A percentile compares a stretch with the other conserved stretches of the same genome.
Conservation (phyloP, 257 asterid species). For the Solanum pinnatisectum region DNA sequence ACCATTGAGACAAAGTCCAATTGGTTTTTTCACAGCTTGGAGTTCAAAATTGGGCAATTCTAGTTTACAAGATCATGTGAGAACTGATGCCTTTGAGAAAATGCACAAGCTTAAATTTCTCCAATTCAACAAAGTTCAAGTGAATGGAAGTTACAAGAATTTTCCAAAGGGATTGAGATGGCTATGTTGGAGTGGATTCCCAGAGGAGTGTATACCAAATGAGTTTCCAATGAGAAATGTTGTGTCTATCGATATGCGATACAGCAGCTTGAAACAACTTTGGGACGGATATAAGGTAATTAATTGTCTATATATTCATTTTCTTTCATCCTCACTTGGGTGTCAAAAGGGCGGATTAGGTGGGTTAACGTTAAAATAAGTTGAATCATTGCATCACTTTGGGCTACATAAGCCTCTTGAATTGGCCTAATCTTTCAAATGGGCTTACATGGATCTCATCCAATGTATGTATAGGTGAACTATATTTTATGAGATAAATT, state of each 20-base stretch:
- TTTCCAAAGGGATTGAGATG: constrained; percentile 12
- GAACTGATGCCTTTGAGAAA: constrained; percentile 9
- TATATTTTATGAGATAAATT: not conserved
- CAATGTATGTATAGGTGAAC: not conserved
- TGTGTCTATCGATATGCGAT: constrained; percentile 5
- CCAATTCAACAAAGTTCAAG: not conserved
- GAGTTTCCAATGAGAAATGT: constrained; percentile 8
- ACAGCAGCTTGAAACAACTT: constrained; percentile 4
- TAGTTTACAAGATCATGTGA: not conserved
- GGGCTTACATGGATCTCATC: not conserved
- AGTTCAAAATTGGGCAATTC: not conserved
- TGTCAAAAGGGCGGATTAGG: not conserved
- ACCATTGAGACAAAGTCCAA: not conserved
- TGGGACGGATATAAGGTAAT: constrained; percentile 14
- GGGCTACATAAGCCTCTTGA: not conserved
- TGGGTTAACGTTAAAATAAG: not conserved
- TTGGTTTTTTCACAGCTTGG: not conserved
- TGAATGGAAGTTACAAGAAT: not conserved
- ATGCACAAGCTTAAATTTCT: constrained; percentile 5
- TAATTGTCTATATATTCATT: not conserved
- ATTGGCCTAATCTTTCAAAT: not conserved
- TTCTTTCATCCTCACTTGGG: not conserved
- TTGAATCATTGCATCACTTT: not conserved
- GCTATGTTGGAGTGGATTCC: constrained; percentile 7
- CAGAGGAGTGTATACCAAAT: constrained; percentile 4